Evolutionary conservation across 129 eudicot species (phyloP).

Genomic region (Centaurea solstitialis): DNA sequence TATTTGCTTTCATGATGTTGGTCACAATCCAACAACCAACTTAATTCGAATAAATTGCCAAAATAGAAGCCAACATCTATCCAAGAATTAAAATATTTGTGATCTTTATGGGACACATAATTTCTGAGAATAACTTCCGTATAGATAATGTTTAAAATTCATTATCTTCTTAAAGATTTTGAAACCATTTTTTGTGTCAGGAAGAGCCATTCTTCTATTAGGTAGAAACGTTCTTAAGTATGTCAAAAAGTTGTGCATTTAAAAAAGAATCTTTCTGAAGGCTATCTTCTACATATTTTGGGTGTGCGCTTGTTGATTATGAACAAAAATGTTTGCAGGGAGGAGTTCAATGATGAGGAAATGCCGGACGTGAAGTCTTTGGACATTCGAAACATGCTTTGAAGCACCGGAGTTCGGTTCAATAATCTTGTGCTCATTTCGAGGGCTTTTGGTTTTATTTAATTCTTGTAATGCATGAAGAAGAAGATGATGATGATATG

Average conservation of each 20-base stretch:
- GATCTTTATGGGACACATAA: no score
- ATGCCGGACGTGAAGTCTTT: constrained; percentile 63
- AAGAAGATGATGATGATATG: constrained; percentile 15
- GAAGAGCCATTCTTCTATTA: no score
- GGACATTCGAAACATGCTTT: constrained; percentile 57
- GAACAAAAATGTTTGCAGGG: constrained; percentile 35
- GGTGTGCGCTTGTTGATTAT: not conserved
- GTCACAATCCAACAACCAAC: no score
- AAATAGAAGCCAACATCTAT: no score
- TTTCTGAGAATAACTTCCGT: no score
- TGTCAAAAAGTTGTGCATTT: not conserved
- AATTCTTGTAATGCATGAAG: constrained; percentile 23
- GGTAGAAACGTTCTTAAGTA: not conserved
- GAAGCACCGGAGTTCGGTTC: constrained; percentile 19
- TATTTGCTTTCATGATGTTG: no score
- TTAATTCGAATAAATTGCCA: no score
- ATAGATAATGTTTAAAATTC: no score
- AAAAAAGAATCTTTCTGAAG: not conserved
- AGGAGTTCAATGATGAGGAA: constrained; percentile 63
- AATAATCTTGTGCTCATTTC: constrained; percentile 30
- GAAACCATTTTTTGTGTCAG: no score
- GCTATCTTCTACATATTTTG: not conserved
- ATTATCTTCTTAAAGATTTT: no score
- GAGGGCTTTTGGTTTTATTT: constrained; percentile 11
- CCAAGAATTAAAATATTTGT: no score